phyloP scores from a whole-genome alignment of 208 protist species.

The Leishmania tarentolae region DNA sequence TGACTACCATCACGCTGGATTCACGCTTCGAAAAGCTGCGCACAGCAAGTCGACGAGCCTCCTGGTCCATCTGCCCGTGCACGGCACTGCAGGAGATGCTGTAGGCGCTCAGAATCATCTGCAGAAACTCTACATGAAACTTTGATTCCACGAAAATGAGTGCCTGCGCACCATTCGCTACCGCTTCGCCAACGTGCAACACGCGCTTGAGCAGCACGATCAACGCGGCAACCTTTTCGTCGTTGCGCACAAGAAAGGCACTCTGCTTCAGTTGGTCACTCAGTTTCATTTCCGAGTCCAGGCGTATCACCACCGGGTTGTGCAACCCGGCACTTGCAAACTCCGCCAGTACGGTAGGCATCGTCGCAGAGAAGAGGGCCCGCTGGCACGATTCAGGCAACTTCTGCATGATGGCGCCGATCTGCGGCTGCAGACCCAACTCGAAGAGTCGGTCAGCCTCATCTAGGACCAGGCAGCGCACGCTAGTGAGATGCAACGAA shows the following conservation, averaged over 20 bases:
- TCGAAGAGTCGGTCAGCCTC: constrained; percentile 99
- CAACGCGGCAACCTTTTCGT: constrained; percentile 95
- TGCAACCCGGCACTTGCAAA: constrained; percentile 97
- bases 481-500: constrained; percentile 87
- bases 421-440: constrained; percentile 96
- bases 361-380: constrained; percentile 98
- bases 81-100: constrained; percentile 80
- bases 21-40: constrained; percentile 90
- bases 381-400: constrained; percentile 95
- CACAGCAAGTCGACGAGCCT: constrained; percentile 96
- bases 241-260: constrained; percentile 93
- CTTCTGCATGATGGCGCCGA: constrained; percentile 95
- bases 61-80: constrained; percentile 98
- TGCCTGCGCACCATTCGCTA: constrained; percentile 72
- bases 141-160: constrained; percentile 97
- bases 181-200: constrained; percentile 65
- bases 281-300: constrained; percentile 98
- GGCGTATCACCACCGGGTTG: constrained; percentile 96
- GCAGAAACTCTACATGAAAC: constrained; percentile 98
- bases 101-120: constrained; percentile 87
- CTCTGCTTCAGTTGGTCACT: constrained; percentile 94
- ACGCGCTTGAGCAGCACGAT: constrained; percentile 93
- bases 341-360: constrained; percentile 97
- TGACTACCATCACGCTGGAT: constrained; percentile 97
- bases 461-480: constrained; percentile 98